Percentiles rank a stretch among this genome's conserved stretches.
Conservation (phyloP, 1,284 basidiomycete genomes). For the Dichomitus squalens region DNA sequence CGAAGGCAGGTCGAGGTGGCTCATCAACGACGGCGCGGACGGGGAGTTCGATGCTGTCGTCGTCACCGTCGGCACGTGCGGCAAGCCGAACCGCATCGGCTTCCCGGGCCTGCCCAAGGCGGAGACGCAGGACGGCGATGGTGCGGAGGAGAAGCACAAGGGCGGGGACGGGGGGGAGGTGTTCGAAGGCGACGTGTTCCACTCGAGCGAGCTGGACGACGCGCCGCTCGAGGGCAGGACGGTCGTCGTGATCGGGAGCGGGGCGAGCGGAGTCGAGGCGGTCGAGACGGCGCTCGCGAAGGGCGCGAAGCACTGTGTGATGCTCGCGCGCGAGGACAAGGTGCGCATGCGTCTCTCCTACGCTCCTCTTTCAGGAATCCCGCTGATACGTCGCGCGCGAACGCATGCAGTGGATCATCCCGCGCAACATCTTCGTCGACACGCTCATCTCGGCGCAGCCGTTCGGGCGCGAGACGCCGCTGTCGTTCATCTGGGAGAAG, state of each 20-base stretch:
- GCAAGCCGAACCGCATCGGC: conserved; percentile 39
- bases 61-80: conserved; percentile 9
- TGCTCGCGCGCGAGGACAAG: conserved; percentile 47
- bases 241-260: conserved; percentile 57
- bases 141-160: conserved; percentile 15
- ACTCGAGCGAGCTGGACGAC: conserved; percentile 54
- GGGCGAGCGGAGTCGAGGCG: conserved; percentile 63
- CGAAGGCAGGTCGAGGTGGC: conserved; percentile 44
- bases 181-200: conserved; percentile 50
- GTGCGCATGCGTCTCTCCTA: conserved; percentile 13
- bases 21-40: conserved; percentile 37
- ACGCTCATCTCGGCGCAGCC: conserved; percentile 57
- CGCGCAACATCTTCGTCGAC: conserved; percentile 56
- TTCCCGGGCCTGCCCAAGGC: conserved; percentile 49
- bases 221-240: conserved; percentile 47
- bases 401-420: conserved; percentile 52
- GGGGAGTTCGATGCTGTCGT: conserved; percentile 14
- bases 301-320: conserved; percentile 46
- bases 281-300: conserved; percentile 54
- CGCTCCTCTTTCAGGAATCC: background rate
- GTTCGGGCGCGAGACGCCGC: conserved; percentile 57
- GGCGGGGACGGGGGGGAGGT: conserved; percentile 25
- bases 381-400: background rate
- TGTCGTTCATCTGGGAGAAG: conserved; percentile 55
- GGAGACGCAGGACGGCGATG: conserved; percentile 5